A percentile compares a stretch with the other conserved stretches of the same genome.
phyloP scores from a whole-genome alignment of 1,284 basidiomycete genomes.

The Trametes pubescens region DNA sequence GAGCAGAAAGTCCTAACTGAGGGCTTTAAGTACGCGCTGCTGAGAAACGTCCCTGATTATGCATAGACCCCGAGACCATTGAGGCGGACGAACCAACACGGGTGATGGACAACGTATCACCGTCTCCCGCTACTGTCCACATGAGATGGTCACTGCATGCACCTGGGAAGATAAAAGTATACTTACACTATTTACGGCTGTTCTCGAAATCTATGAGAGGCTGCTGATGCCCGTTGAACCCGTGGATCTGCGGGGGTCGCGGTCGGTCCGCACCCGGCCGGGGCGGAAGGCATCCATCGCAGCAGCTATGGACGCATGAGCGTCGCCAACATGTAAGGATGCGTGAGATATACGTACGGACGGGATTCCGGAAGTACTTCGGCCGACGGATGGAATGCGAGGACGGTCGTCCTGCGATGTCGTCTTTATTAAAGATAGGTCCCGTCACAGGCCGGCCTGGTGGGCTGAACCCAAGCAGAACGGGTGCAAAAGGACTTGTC shows the following conservation, averaged over 20 bases:
- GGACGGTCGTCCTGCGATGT: background rate
- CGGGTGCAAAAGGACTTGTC: background rate
- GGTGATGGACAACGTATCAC: background rate
- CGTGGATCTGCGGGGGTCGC: background rate
- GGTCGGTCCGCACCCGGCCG: background rate
- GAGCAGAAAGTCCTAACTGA: background rate
- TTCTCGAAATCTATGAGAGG: conserved; percentile 7
- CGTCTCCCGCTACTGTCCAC: conserved; percentile 5
- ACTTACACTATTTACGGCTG: conserved; percentile 1
- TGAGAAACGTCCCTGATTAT: background rate
- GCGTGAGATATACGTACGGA: conserved; percentile 11
- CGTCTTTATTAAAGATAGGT: background rate
- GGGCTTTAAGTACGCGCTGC: background rate
- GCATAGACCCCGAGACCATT: background rate
- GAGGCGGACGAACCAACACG: background rate
- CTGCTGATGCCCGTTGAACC: conserved; percentile 4
- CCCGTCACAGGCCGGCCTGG: background rate
- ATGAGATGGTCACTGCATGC: conserved; percentile 13
- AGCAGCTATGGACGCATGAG: background rate
- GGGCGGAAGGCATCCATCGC: background rate
- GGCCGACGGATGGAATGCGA: background rate
- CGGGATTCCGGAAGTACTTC: conserved; percentile 6
- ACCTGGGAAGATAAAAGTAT: conserved; percentile 7
- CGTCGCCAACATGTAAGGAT: no score
- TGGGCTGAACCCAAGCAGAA: background rate